Base-by-base conservation (phyloP, 2,329 filamentous ascomycete genomes). In the Aschersonia sp. region DNA sequence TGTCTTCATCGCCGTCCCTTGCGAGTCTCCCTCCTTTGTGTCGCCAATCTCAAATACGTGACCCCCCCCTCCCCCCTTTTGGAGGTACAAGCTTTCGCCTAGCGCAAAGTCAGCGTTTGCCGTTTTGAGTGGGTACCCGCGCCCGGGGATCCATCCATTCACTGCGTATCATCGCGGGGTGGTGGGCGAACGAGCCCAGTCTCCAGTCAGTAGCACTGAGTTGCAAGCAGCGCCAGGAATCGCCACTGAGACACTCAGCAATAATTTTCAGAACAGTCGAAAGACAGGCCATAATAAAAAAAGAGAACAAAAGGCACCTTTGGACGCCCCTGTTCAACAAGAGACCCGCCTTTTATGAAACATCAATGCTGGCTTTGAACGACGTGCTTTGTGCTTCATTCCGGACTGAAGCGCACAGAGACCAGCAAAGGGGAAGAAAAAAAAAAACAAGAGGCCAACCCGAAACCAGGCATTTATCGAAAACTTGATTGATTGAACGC, bases 241-340 rank as follows among this genome's bases (percentile, higher is more conserved):
- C 12, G n/a, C 22, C 44, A 22, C 44, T 37, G 40, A 42, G 40
- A 42, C 40, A 42, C 14, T 42, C 9, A 22, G 3, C 12, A 37
- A 37, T 9, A 9, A 9, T 12, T 37, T 37, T 37, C 35, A 46
- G 49, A 50, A 14, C 45, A 48, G 11, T 47, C 53, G 32, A 54
- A 22, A 53, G 43, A 56, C 47, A 51, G 56, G 54, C 48, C 58
- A 50, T 44, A 55, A 54, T 40, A 57, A 59, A 51, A 30, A 41
- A 37, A 39, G 33, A 37, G 29, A 22, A 22, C 14, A 37, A 37
- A 37, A 37, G 35, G 12, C 12, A 9, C 35, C 8, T 9, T 12
- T 37, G 35, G 12, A 37, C 12, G 8, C 12, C 35, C 8, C 12
- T 37, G 35, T 12, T 37, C 35, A 30, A 46, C 46, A 22, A 30